A percentile compares a stretch with the other conserved stretches of the same genome.
phyloP scores from a whole-genome alignment of 163 green algal genomes.

The Chlamydomonas reinhardtii region DNA sequence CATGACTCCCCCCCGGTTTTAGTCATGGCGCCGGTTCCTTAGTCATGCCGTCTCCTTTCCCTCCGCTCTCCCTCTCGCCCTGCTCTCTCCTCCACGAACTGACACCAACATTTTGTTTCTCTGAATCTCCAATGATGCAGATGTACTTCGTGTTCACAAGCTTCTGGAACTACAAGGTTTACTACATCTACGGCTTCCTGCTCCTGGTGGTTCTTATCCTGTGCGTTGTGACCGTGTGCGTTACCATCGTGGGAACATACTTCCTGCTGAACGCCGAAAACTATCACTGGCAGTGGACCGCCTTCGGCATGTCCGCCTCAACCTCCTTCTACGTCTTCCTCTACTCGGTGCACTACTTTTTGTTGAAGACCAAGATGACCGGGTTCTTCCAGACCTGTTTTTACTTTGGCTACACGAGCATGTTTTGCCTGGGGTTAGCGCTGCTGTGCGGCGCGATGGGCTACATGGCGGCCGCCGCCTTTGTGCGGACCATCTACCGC shows the following conservation, averaged over 20 bases:
- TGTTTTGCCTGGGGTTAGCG: slow-evolving; percentile 93
- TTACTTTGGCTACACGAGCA: slow-evolving; percentile 97
- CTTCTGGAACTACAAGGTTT: slow-evolving; percentile 99
- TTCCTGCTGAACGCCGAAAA: slow-evolving; percentile 99
- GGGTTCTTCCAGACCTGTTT: slow-evolving; percentile 98
- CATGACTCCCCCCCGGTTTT: too few species aligned
- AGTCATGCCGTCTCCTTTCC: too few species aligned
- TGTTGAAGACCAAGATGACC: slow-evolving; percentile 97
- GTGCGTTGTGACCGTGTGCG: slow-evolving; percentile 91
- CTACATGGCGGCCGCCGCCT: slow-evolving; percentile 87
- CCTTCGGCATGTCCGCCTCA: slow-evolving; percentile 88
- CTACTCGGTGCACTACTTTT: slow-evolving; percentile 92
- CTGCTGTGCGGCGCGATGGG: slow-evolving; percentile 90
- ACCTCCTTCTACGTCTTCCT: slow-evolving; percentile 92
- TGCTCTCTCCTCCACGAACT: neutral
- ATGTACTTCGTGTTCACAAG: slow-evolving; percentile 98
- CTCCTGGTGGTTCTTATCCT: slow-evolving; percentile 97
- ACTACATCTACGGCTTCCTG: slow-evolving; percentile 99
- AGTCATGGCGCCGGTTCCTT: too few species aligned
- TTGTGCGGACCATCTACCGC: slow-evolving; percentile 93
- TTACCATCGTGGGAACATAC: slow-evolving; percentile 97
- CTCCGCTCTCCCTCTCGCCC: too few species aligned
- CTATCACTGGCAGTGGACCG: slow-evolving; percentile 97
- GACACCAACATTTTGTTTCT: too few species aligned
- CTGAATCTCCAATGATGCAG: neutral